Evolutionary conservation across 495 filamentous ascomycete genomes (phyloP), one percentile per base, ranked within the genome.

Genomic region (Gamarada debralockiae): DNA sequence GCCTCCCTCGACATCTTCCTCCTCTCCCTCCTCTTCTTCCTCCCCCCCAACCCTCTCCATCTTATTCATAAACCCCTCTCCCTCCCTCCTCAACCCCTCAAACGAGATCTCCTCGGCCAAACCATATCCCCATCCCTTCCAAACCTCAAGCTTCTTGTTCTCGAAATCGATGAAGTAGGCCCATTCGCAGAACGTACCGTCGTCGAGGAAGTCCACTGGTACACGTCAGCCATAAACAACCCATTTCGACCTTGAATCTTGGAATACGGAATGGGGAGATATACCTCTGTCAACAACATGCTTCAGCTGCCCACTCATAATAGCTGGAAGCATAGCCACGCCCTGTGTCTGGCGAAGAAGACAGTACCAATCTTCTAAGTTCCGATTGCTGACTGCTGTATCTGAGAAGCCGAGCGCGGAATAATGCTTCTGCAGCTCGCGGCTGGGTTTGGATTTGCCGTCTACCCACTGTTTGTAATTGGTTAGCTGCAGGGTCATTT

Each of bases 81-180:
- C 38, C 2, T 86, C 86, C 54, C 39, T 15, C 6, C 3, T 15
- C 31, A 50, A 38, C 7, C 39, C 22, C 14, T 39, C 47, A 39
- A 50, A 50, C 12, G 31, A 38, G 34, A 38, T 50, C 18, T 50
- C 20, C 37, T 50, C 29, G 10, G n/a, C n/a, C n/a, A n/a, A n/a
- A 50, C 1, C 14, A 38, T n/a, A 4, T 23, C 6, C 31, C 12
- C 31, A 9, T 18, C 31, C 18, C 12, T n/a, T 24, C 47, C 48
- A 52, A 29, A 34, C 37, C 40, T 52, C 50, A 2, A 52, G 18
- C 15, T 12, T 22, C 18, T 21, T 17, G 13, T 44, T 44, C 24
- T 45, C 50, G 24, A 52, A 52, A 24, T 52, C 50, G 27, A 52
- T 52, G 29, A 44, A 44, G 27, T 52, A 52, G 8, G 50, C 38